Conservation (phyloP, 768 basidiomycete species). For the Holtermannia corniformis region DNA sequence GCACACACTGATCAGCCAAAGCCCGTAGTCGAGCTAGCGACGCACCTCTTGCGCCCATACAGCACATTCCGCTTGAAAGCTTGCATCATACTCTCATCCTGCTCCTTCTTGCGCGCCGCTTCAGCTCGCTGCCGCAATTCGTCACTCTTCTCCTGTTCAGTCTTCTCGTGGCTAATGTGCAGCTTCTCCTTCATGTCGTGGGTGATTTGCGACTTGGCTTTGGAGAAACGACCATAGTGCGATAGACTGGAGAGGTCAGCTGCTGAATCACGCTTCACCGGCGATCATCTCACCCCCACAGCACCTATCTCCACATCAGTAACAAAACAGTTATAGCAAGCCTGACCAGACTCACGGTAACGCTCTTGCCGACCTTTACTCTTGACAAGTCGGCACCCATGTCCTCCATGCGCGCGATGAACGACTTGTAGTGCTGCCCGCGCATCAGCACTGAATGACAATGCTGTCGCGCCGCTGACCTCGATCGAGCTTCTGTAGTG, state of each 20-base stretch:
- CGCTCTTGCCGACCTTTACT: constrained; percentile 55
- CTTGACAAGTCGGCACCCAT: constrained; percentile 54
- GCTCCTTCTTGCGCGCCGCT: constrained; percentile 2
- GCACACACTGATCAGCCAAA: no score
- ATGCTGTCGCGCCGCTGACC: constrained; percentile 34
- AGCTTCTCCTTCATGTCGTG: constrained; percentile 12
- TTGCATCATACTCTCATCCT: neutral
- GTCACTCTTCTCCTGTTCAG: constrained; percentile 25
- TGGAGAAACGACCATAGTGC: constrained; percentile 18
- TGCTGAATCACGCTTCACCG: neutral
- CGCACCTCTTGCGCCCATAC: neutral
- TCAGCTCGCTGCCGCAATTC: constrained; percentile 15
- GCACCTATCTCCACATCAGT: neutral
- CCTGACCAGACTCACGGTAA: constrained; percentile 39
- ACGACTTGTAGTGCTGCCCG: constrained; percentile 52
- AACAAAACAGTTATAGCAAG: neutral
- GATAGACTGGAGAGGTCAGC: constrained; percentile 6
- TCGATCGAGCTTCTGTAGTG: constrained; percentile 58
- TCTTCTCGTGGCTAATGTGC: constrained; percentile 18
- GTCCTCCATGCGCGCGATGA: constrained; percentile 49
- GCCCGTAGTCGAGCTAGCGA: no score
- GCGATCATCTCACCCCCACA: constrained; percentile 12
- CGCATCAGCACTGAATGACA: neutral
- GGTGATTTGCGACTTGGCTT: constrained; percentile 14
- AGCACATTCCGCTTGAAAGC: neutral